Conservation (phyloP, 2,329 filamentous ascomycete species). For the Fusarium sp. region DNA sequence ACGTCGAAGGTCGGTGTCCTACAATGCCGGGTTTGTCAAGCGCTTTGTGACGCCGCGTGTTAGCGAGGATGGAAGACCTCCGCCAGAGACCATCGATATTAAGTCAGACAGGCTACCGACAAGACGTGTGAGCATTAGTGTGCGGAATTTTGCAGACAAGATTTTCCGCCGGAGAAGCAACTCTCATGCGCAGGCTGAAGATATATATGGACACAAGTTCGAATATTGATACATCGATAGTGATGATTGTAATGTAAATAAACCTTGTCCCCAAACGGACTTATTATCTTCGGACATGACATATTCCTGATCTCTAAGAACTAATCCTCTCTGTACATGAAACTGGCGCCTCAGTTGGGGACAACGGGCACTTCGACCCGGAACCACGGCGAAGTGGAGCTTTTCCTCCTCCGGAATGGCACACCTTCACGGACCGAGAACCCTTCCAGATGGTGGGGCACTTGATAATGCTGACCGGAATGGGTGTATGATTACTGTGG, state of each 20-base stretch:
- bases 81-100: conserved; percentile 29
- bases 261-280: conserved; percentile 15
- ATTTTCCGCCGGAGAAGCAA: conserved; percentile 44
- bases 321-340: neutral
- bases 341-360: neutral
- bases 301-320: neutral
- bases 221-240: conserved; percentile 37
- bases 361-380: conserved; percentile 5
- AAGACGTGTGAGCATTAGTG: conserved; percentile 42
- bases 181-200: conserved; percentile 40
- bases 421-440: conserved; percentile 6
- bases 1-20: conserved; percentile 40
- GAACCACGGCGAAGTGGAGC: conserved; percentile 28
- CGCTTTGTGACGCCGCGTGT: conserved; percentile 37
- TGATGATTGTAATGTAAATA: conserved; percentile 34
- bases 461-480: neutral
- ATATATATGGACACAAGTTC: conserved; percentile 37
- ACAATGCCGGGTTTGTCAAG: conserved; percentile 37
- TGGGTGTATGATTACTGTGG: neutral
- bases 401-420: conserved; percentile 7
- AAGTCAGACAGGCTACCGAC: conserved; percentile 37
- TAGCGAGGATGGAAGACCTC: conserved; percentile 39
- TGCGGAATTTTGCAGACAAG: conserved; percentile 42
- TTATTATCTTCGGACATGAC: neutral
- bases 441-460: neutral